Conservation (phyloP, 2,329 filamentous ascomycete species). For the Calonectria naviculata region DNA sequence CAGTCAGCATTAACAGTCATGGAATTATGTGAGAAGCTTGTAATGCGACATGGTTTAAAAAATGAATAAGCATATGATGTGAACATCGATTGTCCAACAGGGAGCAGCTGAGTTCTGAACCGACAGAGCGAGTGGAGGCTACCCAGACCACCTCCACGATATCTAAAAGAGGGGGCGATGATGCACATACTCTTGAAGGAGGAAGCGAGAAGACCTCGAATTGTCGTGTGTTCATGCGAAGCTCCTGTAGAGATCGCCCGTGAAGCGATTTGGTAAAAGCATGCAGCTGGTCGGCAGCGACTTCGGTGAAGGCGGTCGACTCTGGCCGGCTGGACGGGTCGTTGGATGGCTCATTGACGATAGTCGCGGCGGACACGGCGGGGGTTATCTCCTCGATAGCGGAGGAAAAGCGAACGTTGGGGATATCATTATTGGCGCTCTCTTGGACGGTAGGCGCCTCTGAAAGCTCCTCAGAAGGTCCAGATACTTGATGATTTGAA, state of each 20-base stretch:
- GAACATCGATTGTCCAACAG: background rate
- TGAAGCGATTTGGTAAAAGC: constrained; percentile 80
- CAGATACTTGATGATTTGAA: constrained; percentile 20
- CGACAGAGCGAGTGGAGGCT: constrained; percentile 2
- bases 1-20: constrained; percentile 40
- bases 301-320: constrained; percentile 50
- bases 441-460: constrained; percentile 20
- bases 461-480: constrained; percentile 19
- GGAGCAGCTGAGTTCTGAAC: background rate
- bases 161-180: constrained; percentile 19
- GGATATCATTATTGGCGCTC: constrained; percentile 38
- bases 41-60: background rate
- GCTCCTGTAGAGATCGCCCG: constrained; percentile 81
- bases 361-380: constrained; percentile 53
- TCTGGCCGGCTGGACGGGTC: constrained; percentile 33
- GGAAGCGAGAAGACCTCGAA: constrained; percentile 94
- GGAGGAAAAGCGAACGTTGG: constrained; percentile 78
- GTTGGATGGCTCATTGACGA: constrained; percentile 35
- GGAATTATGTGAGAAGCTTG: background rate
- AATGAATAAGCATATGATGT: background rate
- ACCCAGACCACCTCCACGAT: constrained; percentile 9
- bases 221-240: constrained; percentile 85
- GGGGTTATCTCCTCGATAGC: constrained; percentile 74
- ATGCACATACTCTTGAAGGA: constrained; percentile 76
- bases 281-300: constrained; percentile 73